These are phyloP conservation scores for Tricholoma hemisulphureum DNA, from an alignment of 768 basidiomycete species.

Conservation along the genomic window DNA sequence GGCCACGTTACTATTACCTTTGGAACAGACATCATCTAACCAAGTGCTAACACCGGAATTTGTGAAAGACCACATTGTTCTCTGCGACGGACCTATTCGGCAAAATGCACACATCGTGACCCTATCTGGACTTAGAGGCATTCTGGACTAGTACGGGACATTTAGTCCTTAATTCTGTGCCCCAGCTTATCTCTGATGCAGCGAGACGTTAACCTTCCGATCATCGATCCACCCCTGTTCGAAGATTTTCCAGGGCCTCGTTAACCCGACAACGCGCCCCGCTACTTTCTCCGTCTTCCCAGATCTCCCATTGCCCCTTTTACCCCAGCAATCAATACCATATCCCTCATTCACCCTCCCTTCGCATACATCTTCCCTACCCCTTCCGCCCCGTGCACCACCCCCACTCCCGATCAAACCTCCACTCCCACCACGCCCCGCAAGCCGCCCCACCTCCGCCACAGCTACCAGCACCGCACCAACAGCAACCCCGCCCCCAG, in stretches of 20 bases:
- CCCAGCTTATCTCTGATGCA: slow-evolving; percentile 15
- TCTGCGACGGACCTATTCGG: slow-evolving; percentile 54
- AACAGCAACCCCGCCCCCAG: background rate
- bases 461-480: slow-evolving; percentile 14
- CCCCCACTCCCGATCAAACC: slow-evolving; percentile 27
- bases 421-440: slow-evolving; percentile 41
- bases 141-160: slow-evolving; percentile 53
- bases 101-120: slow-evolving; percentile 62
- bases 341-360: slow-evolving; percentile 52
- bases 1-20: slow-evolving; percentile 81
- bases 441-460: slow-evolving; percentile 21
- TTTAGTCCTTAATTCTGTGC: background rate
- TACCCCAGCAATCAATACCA: slow-evolving; percentile 21
- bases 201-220: slow-evolving; percentile 42
- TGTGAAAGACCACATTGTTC: slow-evolving; percentile 77
- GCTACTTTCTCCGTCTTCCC: slow-evolving; percentile 43
- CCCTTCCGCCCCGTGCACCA: slow-evolving; percentile 49
- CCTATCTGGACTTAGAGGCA: slow-evolving; percentile 80
- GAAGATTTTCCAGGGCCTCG: slow-evolving; percentile 38
- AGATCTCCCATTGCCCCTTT: slow-evolving; percentile 45
- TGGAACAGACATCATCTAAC: slow-evolving; percentile 51
- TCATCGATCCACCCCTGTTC: slow-evolving; percentile 44
- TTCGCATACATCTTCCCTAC: slow-evolving; percentile 42
- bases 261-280: slow-evolving; percentile 33
- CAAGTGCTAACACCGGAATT: slow-evolving; percentile 69